A percentile compares a stretch with the other conserved stretches of the same genome.
Evolutionary conservation across 805 yeast genomes (phyloP).

Genomic region (Sungouiella blattae): DNA sequence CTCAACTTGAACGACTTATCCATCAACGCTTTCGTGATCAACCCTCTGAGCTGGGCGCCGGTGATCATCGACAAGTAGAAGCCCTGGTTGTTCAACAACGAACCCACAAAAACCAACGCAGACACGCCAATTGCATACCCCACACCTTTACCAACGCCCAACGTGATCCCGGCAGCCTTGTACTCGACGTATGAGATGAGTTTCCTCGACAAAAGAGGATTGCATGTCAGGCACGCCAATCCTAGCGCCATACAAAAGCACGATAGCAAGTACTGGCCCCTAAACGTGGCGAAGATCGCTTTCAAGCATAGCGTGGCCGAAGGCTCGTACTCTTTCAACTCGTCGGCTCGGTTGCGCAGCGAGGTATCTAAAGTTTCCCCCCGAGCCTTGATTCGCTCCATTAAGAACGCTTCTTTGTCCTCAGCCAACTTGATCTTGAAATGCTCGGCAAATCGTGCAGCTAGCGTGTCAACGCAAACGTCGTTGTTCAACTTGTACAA

Average conservation of each 20-base stretch:
- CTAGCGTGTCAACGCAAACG: conserved; percentile 10
- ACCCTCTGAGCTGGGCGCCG: conserved; percentile 4
- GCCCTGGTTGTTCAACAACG: conserved; percentile 3
- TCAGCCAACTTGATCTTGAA: conserved; percentile 1
- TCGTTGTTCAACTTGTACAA: conserved; percentile 12
- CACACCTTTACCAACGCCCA: conserved; percentile 5
- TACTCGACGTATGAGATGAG: conserved; percentile 5
- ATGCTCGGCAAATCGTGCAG: conserved; percentile 3
- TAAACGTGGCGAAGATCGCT: conserved; percentile 3
- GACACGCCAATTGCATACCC: conserved; percentile 9
- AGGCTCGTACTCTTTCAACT: conserved; percentile 4
- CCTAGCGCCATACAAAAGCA: neutral
- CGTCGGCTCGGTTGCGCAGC: neutral
- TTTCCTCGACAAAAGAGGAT: conserved; percentile 4
- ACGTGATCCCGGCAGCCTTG: neutral
- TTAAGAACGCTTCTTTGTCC: neutral
- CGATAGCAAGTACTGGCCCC: neutral
- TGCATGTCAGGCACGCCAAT: conserved; percentile 2
- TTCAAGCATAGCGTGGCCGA: neutral
- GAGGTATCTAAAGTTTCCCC: neutral
- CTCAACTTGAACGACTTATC: conserved; percentile 8
- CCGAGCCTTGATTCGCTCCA: neutral
- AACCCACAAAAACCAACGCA: conserved; percentile 1
- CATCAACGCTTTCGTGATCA: conserved; percentile 4
- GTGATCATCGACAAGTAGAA: conserved; percentile 2